These are phyloP conservation scores for Pyricularia grisea DNA, from an alignment of 2,329 filamentous ascomycete genomes.

Conservation along the genomic window DNA sequence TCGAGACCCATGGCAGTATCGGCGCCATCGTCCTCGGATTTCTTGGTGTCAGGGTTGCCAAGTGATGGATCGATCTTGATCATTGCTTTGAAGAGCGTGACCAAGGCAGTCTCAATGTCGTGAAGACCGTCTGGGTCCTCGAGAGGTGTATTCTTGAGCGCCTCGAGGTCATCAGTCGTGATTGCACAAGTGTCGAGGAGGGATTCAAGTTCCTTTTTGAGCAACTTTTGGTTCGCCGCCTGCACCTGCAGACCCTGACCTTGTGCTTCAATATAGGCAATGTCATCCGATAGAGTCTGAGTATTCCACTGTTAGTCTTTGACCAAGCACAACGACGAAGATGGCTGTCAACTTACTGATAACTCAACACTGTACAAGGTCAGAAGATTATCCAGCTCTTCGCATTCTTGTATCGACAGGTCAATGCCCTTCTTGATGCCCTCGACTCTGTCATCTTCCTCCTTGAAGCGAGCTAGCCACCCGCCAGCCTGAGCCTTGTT, in stretches of 20 bases:
- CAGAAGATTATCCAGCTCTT: constrained; percentile 87
- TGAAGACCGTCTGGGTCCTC: constrained; percentile 62
- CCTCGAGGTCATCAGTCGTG: constrained; percentile 62
- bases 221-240: constrained; percentile 89
- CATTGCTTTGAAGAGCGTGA: constrained; percentile 86
- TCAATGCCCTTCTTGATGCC: constrained; percentile 82
- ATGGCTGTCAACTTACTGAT: constrained; percentile 48
- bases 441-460: constrained; percentile 83
- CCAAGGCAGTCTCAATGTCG: constrained; percentile 67
- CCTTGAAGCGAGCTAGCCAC: constrained; percentile 75
- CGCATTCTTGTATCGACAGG: constrained; percentile 84
- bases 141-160: constrained; percentile 64
- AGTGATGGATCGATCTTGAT: constrained; percentile 83
- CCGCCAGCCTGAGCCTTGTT: constrained; percentile 86
- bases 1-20: constrained; percentile 44
- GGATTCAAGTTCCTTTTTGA: constrained; percentile 81
- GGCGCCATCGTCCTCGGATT: constrained; percentile 37
- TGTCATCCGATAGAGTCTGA: constrained; percentile 88
- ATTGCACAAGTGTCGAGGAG: constrained; percentile 90
- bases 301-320: constrained; percentile 9
- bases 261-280: constrained; percentile 94
- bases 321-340: neutral
- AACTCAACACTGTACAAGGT: constrained; percentile 93
- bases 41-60: constrained; percentile 39
- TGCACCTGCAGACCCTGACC: constrained; percentile 95